phyloP scores from a whole-genome alignment of 345 rosid species.

The Syzygium aromaticum region DNA sequence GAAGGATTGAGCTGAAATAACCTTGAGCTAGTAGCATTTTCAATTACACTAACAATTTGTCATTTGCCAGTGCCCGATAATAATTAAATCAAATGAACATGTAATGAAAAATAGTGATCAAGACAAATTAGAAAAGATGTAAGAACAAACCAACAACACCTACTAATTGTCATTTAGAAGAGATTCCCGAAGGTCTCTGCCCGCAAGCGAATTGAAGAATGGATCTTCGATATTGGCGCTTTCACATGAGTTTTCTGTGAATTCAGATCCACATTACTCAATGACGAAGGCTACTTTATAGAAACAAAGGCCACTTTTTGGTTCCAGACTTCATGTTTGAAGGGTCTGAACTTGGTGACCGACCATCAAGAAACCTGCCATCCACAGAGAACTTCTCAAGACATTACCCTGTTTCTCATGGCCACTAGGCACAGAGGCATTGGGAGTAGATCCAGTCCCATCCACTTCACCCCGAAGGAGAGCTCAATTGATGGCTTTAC shows the following conservation, averaged over 20 bases:
- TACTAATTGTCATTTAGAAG: slow-evolving; percentile 1
- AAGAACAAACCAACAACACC: neutral
- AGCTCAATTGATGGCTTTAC: too few relatives aligned
- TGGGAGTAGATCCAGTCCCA: too few relatives aligned
- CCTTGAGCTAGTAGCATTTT: too few relatives aligned
- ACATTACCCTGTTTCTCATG: too few relatives aligned
- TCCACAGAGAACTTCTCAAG: too few relatives aligned
- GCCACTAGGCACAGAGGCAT: too few relatives aligned
- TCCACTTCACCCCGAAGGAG: too few relatives aligned
- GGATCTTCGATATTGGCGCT: slow-evolving; percentile 18
- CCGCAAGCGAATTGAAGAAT: slow-evolving; percentile 32
- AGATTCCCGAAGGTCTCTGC: slow-evolving; percentile 27
- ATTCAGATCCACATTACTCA: slow-evolving; percentile 12
- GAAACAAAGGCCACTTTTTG: slow-evolving; percentile 53
- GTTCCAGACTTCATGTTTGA: neutral
- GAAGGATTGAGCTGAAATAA: too few relatives aligned
- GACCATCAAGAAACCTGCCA: too few relatives aligned
- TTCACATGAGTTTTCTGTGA: slow-evolving; percentile 7
- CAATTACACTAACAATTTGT: too few relatives aligned
- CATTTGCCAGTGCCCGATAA: too few relatives aligned
- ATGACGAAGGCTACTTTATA: slow-evolving; percentile 31
- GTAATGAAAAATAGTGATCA: neutral
- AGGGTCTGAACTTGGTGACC: neutral
- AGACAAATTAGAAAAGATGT: neutral
- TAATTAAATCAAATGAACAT: neutral